Percentiles rank a stretch among this genome's conserved stretches.
Conservation (phyloP, 208 protist species). For the Leishmania lainsoni region DNA sequence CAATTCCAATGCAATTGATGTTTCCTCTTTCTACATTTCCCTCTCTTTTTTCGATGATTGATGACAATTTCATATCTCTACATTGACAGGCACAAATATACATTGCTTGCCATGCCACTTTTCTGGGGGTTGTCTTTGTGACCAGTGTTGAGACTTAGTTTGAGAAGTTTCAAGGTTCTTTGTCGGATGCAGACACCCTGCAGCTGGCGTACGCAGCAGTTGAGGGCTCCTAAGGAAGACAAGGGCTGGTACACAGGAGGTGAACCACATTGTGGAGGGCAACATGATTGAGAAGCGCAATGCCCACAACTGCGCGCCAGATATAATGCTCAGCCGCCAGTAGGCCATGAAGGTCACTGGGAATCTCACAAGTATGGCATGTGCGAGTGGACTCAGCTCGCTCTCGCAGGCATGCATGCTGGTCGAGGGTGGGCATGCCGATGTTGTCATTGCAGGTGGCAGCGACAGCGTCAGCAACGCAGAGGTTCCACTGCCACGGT, state of each 20-base stretch:
- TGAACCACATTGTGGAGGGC: neutral
- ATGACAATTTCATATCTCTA: neutral
- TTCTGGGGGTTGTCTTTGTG: neutral
- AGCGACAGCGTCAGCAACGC: conserved; percentile 83
- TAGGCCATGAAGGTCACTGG: conserved; percentile 33
- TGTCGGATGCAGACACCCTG: neutral
- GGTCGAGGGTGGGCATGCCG: conserved; percentile 76
- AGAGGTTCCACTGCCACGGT: conserved; percentile 61
- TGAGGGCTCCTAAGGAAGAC: neutral
- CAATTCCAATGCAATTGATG: neutral
- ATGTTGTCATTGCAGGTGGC: conserved; percentile 88
- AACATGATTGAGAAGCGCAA: neutral
- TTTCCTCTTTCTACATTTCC: neutral
- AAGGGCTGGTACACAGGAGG: neutral
- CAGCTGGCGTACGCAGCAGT: neutral
- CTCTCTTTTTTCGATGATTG: neutral
- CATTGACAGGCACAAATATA: neutral
- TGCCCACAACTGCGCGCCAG: neutral
- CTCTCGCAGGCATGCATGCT: conserved; percentile 75
- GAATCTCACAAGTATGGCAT: conserved; percentile 83
- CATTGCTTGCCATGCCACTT: neutral
- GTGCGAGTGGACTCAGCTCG: conserved; percentile 76
- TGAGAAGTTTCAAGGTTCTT: neutral
- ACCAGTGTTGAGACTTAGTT: neutral
- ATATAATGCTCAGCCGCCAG: neutral